Evolutionary conservation across 768 basidiomycete species (phyloP), one percentile per base, ranked within the genome.

Genomic region (Tylopilus plumbeoviolaceoides): DNA sequence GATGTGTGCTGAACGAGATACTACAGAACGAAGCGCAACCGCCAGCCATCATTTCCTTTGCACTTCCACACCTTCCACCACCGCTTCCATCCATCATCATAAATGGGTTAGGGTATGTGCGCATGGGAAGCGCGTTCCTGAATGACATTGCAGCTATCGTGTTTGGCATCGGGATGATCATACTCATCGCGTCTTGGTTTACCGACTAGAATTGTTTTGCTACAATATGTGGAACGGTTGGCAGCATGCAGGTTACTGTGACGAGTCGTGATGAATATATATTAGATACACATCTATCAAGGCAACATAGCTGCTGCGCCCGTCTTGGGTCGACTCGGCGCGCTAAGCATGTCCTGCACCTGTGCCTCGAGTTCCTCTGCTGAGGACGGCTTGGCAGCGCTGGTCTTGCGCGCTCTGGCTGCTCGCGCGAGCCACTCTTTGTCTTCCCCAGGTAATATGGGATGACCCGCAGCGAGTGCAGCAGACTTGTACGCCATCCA

Each of bases 91-190:
- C 80, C 0, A 53, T 85, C n/a, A 78, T 91, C 54, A 72, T 79
- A 44, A 82, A 83, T 53, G 75, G 73, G 2, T 63, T 88, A 54
- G 85, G 82, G 55, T 91, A 91, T 70, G 52, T 86, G 23, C 81
- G 82, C 53, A 82, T 92, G 77, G 81, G 77, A 8, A 77, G 80
- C 1, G 63, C 80, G 23, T 79, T 91, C 63, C 65, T 89, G 23
- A 85, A 92, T 55, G 90, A 90, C 59, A 66, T 92, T 0, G 80
- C 88, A 2, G 81, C 79, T 1, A 63, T 87, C 5, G 63, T 91
- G 7, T 81, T 91, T n/a, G 87, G 83, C 2, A 65, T 91, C 7
- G 90, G 89, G 7, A 63, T 91, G 54, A 70, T 86, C 23, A 68
- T 88, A 7, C 72, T 78, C 61, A 65, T 82, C 51, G 76, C 82